A percentile compares a stretch with the other conserved stretches of the same genome.
These are phyloP conservation scores for Saccharomycopsis schoenii DNA, from an alignment of 805 yeast species.

Conservation along the genomic window DNA sequence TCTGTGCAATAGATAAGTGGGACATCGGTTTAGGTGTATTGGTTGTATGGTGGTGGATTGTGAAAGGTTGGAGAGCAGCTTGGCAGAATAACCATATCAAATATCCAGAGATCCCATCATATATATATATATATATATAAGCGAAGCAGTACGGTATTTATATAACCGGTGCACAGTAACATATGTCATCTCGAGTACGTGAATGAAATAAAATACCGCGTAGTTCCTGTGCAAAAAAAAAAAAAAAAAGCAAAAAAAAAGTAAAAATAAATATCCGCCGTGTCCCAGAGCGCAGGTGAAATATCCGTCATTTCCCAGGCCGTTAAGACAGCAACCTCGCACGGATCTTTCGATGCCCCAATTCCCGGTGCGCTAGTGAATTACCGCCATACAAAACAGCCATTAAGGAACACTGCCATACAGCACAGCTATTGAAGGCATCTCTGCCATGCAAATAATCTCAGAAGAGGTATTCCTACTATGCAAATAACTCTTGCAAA, in stretches of 20 bases:
- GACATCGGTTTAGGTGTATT: not conserved
- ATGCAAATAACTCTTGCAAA: too few species aligned
- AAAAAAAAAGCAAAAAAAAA: not conserved
- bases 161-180: not conserved
- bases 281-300: not conserved
- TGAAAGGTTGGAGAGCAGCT: too few species aligned
- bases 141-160: too few species aligned
- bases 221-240: not conserved
- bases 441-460: not conserved
- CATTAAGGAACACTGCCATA: too few species aligned
- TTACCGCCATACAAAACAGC: not conserved
- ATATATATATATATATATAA: not conserved
- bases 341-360: not conserved
- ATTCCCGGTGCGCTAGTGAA: not conserved
- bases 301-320: conserved; percentile 1
- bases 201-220: not conserved
- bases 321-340: not conserved
- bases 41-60: not conserved
- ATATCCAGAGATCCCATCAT: not conserved
- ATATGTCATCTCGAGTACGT: not conserved
- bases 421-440: too few species aligned
- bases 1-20: conserved; percentile 29
- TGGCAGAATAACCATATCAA: too few species aligned
- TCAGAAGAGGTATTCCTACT: too few species aligned
- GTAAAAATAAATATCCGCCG: not conserved